phyloP scores from a whole-genome alignment of 1,139 yeast species.

The Suzukiozyma palmioleophila region DNA sequence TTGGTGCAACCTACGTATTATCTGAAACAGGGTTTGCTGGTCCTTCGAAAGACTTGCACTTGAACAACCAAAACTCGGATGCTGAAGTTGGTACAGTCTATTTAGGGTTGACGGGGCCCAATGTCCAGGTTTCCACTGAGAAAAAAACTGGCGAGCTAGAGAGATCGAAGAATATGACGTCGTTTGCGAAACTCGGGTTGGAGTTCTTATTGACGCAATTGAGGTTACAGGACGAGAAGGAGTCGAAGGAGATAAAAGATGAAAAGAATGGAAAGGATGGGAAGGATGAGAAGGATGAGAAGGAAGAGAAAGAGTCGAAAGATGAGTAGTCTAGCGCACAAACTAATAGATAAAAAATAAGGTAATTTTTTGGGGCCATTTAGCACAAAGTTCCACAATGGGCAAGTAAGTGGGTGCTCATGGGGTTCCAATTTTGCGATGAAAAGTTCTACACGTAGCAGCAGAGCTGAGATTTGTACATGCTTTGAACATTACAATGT shows the following conservation, averaged over 20 bases:
- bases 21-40: conserved; percentile 91
- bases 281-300: not conserved
- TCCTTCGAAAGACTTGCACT: conserved; percentile 50
- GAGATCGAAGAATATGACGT: conserved; percentile 66
- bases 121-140: conserved; percentile 49
- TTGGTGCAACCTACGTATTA: conserved; percentile 76
- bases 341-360: too few species aligned
- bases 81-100: conserved; percentile 61
- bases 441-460: too few species aligned
- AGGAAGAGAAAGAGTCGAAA: not conserved
- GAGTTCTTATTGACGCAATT: conserved; percentile 50
- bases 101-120: conserved; percentile 68
- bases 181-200: conserved; percentile 66
- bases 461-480: too few species aligned
- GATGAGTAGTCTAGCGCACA: not conserved
- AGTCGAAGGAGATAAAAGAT: too few species aligned
- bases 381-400: too few species aligned
- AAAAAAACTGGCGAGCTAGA: conserved; percentile 43
- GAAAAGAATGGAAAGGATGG: not conserved
- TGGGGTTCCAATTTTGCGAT: too few species aligned
- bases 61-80: conserved; percentile 15
- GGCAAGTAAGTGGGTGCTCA: too few species aligned
- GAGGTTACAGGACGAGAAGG: conserved; percentile 6
- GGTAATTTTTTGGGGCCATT: too few species aligned
- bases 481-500: too few species aligned